Evolutionary conservation across 2,329 filamentous ascomycete species (phyloP), one percentile per base, ranked within the genome.

Genomic region (Monosporascus ibericus): DNA sequence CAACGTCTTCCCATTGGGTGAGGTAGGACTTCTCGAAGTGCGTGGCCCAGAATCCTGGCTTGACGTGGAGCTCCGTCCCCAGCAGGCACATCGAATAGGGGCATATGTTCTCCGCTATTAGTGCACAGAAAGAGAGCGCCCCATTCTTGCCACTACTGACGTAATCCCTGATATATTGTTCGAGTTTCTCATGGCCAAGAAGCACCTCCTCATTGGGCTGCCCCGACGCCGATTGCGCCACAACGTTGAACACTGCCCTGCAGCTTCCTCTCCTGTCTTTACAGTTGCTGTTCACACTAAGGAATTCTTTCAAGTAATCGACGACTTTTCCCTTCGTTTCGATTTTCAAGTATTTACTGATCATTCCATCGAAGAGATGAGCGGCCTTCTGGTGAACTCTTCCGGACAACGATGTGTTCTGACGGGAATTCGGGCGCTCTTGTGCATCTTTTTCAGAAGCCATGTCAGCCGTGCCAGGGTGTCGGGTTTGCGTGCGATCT

Each of bases 21-120:
- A 48, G 42, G 30, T 51, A 51, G 18, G 50, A 48, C 25, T 51
- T 51, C 36, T 51, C 50, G 30, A 51, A 51, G 25, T 51, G 44
- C 27, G 50, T 51, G 24, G 50, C 50, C 50, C 44, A 51, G 36
- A 40, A 51, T 17, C 44, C 18, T 11, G 50, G 50, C 15, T 40
- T 40, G 22, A 48, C 30, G 11, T 25, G 39, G 36, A 48, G 36
- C 44, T 40, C 30, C 20, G 42, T 36, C 17, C 48, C 40, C 17
- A 51, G 36, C 20, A 51, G 39, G 22, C 50, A 51, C n/a, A 48
- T 51, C 22, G 50, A 48, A 18, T 51, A 48, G 6, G 50, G 50
- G 25, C 50, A 51, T 14, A 48, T 51, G 27, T 48, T 51, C 34
- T 51, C 44, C 8, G 44, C 30, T 42, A 51, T 48, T 14, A 51